These are phyloP conservation scores for Pascua guehoae DNA, from an alignment of 1,284 basidiomycete genomes.

Conservation along the genomic window DNA sequence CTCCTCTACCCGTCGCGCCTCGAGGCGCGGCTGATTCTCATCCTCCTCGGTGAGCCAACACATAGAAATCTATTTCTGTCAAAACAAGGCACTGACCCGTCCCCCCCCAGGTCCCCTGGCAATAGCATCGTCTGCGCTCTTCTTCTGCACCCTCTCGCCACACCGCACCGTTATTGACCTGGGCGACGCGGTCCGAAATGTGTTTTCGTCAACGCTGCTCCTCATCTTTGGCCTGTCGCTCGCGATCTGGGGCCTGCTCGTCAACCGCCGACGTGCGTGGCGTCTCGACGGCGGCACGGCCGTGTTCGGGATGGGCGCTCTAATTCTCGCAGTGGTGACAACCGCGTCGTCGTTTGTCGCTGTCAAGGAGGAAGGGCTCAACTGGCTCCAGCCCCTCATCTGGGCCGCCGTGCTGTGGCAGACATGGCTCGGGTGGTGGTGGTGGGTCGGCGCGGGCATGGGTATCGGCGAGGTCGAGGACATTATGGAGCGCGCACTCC, in stretches of 20 bases:
- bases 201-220: constrained; percentile 91
- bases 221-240: constrained; percentile 87
- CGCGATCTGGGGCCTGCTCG: constrained; percentile 85
- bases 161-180: constrained; percentile 56
- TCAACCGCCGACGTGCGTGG: constrained; percentile 91
- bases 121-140: constrained; percentile 76
- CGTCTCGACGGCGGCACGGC: constrained; percentile 92
- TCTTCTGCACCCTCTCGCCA: constrained; percentile 68
- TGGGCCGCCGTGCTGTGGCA: constrained; percentile 90
- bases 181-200: constrained; percentile 79
- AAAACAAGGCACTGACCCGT: not conserved
- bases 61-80: too few relatives aligned
- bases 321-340: constrained; percentile 70
- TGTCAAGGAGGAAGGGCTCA: constrained; percentile 73
- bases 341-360: constrained; percentile 82
- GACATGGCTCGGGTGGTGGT: constrained; percentile 82
- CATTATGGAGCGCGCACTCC: constrained; percentile 45
- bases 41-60: constrained; percentile 63
- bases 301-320: constrained; percentile 79
- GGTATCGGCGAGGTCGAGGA: constrained; percentile 53
- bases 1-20: constrained; percentile 91
- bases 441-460: constrained; percentile 93
- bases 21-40: constrained; percentile 82
- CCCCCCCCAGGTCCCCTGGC: constrained; percentile 69
- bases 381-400: constrained; percentile 79